A percentile compares a stretch with the other conserved stretches of the same genome.
phyloP scores from a whole-genome alignment of 306 rosid species.

The Trifolium pratense region DNA sequence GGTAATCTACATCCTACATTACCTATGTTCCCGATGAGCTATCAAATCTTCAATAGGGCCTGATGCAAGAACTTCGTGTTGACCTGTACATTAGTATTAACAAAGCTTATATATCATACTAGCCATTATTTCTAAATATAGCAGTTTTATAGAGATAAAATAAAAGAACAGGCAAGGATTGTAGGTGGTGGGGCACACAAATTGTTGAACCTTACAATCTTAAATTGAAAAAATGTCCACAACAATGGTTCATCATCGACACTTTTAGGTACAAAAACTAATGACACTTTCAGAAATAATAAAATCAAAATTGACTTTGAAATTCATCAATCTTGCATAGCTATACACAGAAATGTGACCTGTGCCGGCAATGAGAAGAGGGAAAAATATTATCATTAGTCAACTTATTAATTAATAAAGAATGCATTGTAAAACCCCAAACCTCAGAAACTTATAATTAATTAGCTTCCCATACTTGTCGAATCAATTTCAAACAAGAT shows the following conservation, averaged over 20 bases:
- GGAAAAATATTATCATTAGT: neutral
- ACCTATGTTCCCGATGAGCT: conserved; percentile 99
- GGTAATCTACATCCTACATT: conserved; percentile 38
- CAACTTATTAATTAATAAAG: conserved; percentile 1
- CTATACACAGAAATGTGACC: conserved; percentile 11
- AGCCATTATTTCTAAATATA: conserved; percentile 2
- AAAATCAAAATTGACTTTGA: neutral
- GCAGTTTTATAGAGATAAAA: neutral
- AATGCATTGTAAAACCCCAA: neutral
- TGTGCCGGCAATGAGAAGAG: conserved; percentile 10
- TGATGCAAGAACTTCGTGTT: conserved; percentile 99
- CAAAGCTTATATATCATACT: conserved; percentile 29
- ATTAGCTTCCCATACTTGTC: neutral
- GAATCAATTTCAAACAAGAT: conserved; percentile 8
- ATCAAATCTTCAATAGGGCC: conserved; percentile 98
- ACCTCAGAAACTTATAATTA: neutral
- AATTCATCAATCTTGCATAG: neutral
- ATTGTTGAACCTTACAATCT: conserved; percentile 16
- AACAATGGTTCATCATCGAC: neutral
- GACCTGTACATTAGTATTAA: conserved; percentile 57
- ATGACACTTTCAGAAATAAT: conserved; percentile 19
- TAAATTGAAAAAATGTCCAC: conserved; percentile 19
- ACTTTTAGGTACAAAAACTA: conserved; percentile 9
- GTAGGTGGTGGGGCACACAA: conserved; percentile 1
- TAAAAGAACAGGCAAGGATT: neutral